Evolutionary conservation across 2,329 filamentous ascomycete species (phyloP).

Genomic region (Ceratocystis harringtonii): DNA sequence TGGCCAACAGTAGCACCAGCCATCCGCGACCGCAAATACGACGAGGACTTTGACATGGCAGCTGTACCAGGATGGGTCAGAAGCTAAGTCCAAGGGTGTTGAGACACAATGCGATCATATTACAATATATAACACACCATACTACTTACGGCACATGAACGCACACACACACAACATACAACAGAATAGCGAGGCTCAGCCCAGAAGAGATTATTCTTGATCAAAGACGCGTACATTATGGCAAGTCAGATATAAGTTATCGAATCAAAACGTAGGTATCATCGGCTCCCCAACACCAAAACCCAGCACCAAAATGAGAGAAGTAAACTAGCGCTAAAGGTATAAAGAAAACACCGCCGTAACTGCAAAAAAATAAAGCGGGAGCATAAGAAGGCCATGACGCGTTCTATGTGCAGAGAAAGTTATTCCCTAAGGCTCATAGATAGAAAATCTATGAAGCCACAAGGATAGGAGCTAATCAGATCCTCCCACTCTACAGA

Average conservation of each 20-base stretch:
- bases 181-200: background rate
- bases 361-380: conserved; percentile 17
- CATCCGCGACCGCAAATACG: conserved; percentile 44
- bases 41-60: conserved; percentile 44
- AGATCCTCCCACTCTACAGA: background rate
- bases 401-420: background rate
- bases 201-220: conserved; percentile 8
- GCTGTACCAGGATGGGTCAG: conserved; percentile 64
- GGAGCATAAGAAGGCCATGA: background rate
- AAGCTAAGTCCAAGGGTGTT: background rate
- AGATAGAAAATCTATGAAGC: background rate
- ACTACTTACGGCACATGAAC: background rate
- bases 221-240: conserved; percentile 11
- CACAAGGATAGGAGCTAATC: background rate
- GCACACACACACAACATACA: conserved; percentile 5
- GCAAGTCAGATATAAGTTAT: conserved; percentile 6
- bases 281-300: conserved; percentile 11
- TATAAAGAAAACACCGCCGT: conserved; percentile 12
- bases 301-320: conserved; percentile 4
- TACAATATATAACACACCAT: background rate
- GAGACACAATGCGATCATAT: background rate
- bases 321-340: conserved; percentile 14
- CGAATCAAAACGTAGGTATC: conserved; percentile 13
- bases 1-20: conserved; percentile 64
- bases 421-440: background rate